Conservation (phyloP, 2,329 filamentous ascomycete species). For the Fusarium robinianum region DNA sequence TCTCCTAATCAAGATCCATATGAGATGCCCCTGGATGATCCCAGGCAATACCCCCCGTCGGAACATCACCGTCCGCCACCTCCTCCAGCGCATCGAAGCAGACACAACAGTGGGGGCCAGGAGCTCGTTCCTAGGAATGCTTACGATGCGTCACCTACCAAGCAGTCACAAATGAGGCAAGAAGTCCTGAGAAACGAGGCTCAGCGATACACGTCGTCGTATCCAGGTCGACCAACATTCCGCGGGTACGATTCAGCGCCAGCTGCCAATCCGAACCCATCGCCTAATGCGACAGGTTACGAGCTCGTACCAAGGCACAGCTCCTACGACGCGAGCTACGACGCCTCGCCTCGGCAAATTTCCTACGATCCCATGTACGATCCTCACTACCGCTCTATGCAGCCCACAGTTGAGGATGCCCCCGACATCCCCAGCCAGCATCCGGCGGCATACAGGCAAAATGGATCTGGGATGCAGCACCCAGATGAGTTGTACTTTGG, state of each 20-base stretch:
- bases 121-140: slow-evolving; percentile 48
- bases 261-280: slow-evolving; percentile 36
- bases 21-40: slow-evolving; percentile 40
- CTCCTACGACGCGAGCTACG: slow-evolving; percentile 54
- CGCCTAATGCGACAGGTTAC: slow-evolving; percentile 41
- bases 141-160: slow-evolving; percentile 49
- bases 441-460: slow-evolving; percentile 36
- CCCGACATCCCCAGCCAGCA: slow-evolving; percentile 54
- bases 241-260: slow-evolving; percentile 55
- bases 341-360: slow-evolving; percentile 49
- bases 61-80: slow-evolving; percentile 58
- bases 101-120: slow-evolving; percentile 51
- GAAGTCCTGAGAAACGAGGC: slow-evolving; percentile 63
- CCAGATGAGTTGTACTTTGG: slow-evolving; percentile 49
- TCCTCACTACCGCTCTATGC: slow-evolving; percentile 56
- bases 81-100: slow-evolving; percentile 58
- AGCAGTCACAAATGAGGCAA: slow-evolving; percentile 57
- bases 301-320: slow-evolving; percentile 50
- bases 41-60: slow-evolving; percentile 41
- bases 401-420: slow-evolving; percentile 67
- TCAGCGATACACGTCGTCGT: slow-evolving; percentile 55
- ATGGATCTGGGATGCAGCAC: slow-evolving; percentile 30
- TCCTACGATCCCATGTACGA: slow-evolving; percentile 56
- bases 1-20: slow-evolving; percentile 41
- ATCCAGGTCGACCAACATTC: slow-evolving; percentile 59